Evolutionary conservation across 2,329 filamentous ascomycete species (phyloP), one percentile per base, ranked within the genome.

Genomic region (Exophiala dermatitidis): DNA sequence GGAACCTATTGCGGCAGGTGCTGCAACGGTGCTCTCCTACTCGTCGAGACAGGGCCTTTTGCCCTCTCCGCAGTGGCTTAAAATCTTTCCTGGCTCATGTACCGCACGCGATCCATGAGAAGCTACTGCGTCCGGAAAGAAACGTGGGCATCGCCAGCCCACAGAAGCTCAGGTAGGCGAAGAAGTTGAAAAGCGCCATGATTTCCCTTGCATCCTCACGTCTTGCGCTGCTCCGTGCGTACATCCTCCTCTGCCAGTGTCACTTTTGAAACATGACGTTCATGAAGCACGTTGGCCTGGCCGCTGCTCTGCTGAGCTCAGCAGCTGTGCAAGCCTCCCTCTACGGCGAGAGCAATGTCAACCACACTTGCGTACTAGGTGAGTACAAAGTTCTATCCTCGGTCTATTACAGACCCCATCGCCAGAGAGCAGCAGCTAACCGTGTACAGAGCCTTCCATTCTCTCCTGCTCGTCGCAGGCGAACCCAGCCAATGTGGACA

Each of bases 281-380:
- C 4, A 9, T 46, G n/a, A 54, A 43, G 31, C 45, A 37, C 34
- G 40, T 43, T n/a, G 53, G 43, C n/a, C n/a, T 56, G 9, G 48
- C 44, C 5, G 48, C 41, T 4, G 36, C 48, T 28, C 50, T 59
- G 9, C 26, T 38, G 38, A 37, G 46, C 40, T 33, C 45, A 19
- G 49, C 19, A 19, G 19, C 19, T 19, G 19, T 42, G 26, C 44
- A 52, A 38, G 53, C 47, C 28, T 58, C 53, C 19, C 66, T 76
- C 3, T 77, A 77, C 48, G 69, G 72, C 50, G 69, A 78, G 57
- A 77, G 71, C 58, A 69, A 71, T 12, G 63, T 72, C 41, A 82
- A 83, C 65, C 79, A 83, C 64, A 81, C 77, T 7, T 83, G 80
- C 62, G 69, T 72, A 10, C 66, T 81, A 10, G 68, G 73, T 77